Conservation (phyloP, 2,329 filamentous ascomycete species). For the Macrophomina phaseolina region DNA sequence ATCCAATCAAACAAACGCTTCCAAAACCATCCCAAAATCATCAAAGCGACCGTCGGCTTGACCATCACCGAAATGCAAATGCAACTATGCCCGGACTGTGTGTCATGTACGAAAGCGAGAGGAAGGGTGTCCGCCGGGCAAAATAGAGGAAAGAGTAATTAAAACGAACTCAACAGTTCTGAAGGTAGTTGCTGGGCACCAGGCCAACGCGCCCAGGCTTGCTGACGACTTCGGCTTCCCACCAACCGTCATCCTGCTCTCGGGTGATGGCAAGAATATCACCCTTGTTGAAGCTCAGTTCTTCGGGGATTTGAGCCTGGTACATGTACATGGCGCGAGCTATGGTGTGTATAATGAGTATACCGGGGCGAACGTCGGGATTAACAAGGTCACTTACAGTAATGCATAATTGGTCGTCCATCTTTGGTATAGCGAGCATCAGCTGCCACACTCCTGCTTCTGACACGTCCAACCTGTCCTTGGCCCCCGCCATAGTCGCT, state of each 20-base stretch:
- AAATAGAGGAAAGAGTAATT: background rate
- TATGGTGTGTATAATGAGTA: slow-evolving; percentile 46
- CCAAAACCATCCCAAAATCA: slow-evolving; percentile 3
- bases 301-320: slow-evolving; percentile 91
- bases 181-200: slow-evolving; percentile 71
- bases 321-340: slow-evolving; percentile 95
- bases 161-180: slow-evolving; percentile 53
- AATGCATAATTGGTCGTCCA: slow-evolving; percentile 87
- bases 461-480: slow-evolving; percentile 50
- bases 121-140: background rate
- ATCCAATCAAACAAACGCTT: slow-evolving; percentile 16
- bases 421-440: slow-evolving; percentile 65
- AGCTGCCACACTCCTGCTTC: slow-evolving; percentile 88
- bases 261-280: slow-evolving; percentile 87
- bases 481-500: slow-evolving; percentile 34
- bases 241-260: slow-evolving; percentile 98
- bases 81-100: background rate
- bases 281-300: slow-evolving; percentile 89
- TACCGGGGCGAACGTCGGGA: background rate
- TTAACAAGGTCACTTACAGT: slow-evolving; percentile 69
- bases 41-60: slow-evolving; percentile 17
- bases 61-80: slow-evolving; percentile 22
- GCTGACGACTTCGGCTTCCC: slow-evolving; percentile 92
- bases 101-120: slow-evolving; percentile 10
- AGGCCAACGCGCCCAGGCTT: slow-evolving; percentile 61